Conservation (phyloP, 108 stramenopile genomes). For the Pseudonitzschia pungens region DNA sequence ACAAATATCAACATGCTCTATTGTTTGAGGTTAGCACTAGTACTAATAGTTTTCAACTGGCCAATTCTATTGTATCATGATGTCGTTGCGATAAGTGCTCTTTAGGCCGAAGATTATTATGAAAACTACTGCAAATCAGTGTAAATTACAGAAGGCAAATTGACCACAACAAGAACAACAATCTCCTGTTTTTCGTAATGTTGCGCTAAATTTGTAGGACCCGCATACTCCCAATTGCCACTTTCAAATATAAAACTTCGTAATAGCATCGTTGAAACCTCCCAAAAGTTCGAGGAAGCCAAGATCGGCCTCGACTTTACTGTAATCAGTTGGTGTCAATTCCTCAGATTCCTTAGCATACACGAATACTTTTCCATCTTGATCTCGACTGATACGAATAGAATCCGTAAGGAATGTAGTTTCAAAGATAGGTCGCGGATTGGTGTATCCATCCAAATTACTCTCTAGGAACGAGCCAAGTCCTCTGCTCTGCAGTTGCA, state of each 20-base stretch:
- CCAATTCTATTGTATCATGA: no score
- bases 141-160: no score
- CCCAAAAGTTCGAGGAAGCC: constrained; percentile 68
- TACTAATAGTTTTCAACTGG: no score
- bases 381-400: constrained; percentile 76
- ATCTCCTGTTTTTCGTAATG: no score
- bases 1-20: no score
- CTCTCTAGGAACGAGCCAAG: constrained; percentile 67
- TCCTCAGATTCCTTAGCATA: constrained; percentile 62
- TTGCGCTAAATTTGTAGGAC: no score
- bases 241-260: constrained; percentile 65
- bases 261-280: constrained; percentile 77
- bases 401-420: constrained; percentile 62
- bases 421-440: constrained; percentile 61
- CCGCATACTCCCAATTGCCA: no score
- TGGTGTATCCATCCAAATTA: constrained; percentile 50
- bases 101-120: no score
- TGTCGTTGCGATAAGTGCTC: no score
- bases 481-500: constrained; percentile 55
- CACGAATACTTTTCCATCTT: constrained; percentile 77
- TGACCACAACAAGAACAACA: no score
- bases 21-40: no score
- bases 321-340: constrained; percentile 60
- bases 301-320: constrained; percentile 62
- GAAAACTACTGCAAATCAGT: no score